phyloP scores from a whole-genome alignment of 345 rosid genomes.

The Fremontodendron californicum region DNA sequence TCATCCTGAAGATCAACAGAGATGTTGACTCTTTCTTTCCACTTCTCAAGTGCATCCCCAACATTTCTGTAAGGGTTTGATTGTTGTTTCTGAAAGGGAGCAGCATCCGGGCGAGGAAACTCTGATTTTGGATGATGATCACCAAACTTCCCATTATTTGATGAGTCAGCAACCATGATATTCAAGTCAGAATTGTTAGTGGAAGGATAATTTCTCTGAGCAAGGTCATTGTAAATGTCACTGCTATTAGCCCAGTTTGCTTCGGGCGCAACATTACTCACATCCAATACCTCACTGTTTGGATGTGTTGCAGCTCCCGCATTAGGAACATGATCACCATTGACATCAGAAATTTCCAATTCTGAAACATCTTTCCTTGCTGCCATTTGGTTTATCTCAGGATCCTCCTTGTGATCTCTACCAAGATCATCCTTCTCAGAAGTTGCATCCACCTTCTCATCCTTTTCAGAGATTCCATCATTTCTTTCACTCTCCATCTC shows the following conservation, averaged over 20 bases:
- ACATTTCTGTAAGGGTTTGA: conserved; percentile 75
- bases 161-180: conserved; percentile 40
- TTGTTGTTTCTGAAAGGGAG: conserved; percentile 41
- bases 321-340: conserved; percentile 37
- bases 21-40: conserved; percentile 87
- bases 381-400: conserved; percentile 34
- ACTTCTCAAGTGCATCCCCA: conserved; percentile 86
- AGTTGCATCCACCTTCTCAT: conserved; percentile 37
- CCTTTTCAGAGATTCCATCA: conserved; percentile 18
- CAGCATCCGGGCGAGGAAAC: conserved; percentile 41
- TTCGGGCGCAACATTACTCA: conserved; percentile 47
- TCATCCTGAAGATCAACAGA: conserved; percentile 57
- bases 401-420: conserved; percentile 37
- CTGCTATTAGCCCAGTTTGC: conserved; percentile 37
- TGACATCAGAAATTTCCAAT: conserved; percentile 34
- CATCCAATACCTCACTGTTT: conserved; percentile 38
- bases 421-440: conserved; percentile 39
- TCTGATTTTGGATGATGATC: conserved; percentile 41
- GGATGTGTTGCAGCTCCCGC: conserved; percentile 54
- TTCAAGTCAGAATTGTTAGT: conserved; percentile 48
- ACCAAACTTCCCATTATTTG: conserved; percentile 46
- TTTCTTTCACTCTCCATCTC: conserved; percentile 26
- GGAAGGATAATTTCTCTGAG: conserved; percentile 44
- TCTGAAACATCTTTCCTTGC: conserved; percentile 35
- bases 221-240: conserved; percentile 40